Evolutionary conservation across 129 eudicot species (phyloP).

Genomic region (Helianthus tuberosus): DNA sequence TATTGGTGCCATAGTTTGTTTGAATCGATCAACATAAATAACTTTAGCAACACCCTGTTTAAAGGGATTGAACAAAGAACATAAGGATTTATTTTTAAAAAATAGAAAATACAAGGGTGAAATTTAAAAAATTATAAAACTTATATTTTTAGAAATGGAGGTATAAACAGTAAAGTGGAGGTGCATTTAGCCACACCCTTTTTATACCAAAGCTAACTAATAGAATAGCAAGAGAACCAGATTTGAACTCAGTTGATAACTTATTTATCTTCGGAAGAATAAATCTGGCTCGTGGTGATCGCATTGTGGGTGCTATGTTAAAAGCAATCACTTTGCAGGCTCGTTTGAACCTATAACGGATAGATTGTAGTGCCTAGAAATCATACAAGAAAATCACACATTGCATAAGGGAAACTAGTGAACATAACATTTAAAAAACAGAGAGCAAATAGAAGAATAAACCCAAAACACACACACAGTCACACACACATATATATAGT

Average conservation of each 20-base stretch:
- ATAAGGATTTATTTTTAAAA: too few relatives aligned
- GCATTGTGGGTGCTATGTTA: constrained; percentile 35
- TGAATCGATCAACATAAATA: too few relatives aligned
- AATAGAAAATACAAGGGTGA: too few relatives aligned
- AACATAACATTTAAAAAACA: neutral
- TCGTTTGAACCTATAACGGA: constrained; percentile 54
- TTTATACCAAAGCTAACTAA: constrained; percentile 87
- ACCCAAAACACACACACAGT: neutral
- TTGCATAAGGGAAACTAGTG: constrained; percentile 27
- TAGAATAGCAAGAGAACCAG: constrained; percentile 61
- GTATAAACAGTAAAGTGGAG: too few relatives aligned
- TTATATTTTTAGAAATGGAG: too few relatives aligned
- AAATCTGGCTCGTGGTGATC: constrained; percentile 48
- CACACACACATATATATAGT: neutral
- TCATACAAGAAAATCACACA: constrained; percentile 6
- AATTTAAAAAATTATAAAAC: too few relatives aligned
- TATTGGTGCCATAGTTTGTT: too few relatives aligned
- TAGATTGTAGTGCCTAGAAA: constrained; percentile 32
- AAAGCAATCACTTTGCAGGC: constrained; percentile 46
- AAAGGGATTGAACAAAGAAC: too few relatives aligned
- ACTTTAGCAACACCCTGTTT: too few relatives aligned
- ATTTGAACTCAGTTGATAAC: constrained; percentile 47
- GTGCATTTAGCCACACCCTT: too few relatives aligned
- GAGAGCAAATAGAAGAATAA: neutral
- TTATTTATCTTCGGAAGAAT: constrained; percentile 74